phyloP scores from a whole-genome alignment of 2,329 filamentous ascomycete species.

The Colletotrichum sp. region DNA sequence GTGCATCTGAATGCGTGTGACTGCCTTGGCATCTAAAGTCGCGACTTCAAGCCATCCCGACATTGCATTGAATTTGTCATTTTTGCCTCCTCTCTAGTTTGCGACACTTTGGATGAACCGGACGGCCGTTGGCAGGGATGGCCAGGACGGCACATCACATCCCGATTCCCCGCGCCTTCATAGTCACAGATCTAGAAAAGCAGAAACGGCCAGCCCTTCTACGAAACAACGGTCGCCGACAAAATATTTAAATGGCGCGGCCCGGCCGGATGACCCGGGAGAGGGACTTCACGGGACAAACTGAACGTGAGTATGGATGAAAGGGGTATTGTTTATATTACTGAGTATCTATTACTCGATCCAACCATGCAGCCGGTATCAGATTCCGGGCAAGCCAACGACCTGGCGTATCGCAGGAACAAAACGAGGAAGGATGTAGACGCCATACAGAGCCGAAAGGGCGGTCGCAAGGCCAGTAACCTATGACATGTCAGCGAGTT shows the following conservation, averaged over 20 bases:
- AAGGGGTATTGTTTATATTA: not conserved
- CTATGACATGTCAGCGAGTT: conserved; percentile 38
- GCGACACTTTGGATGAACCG: not conserved
- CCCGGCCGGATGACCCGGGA: not conserved
- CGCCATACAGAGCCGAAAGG: conserved; percentile 48
- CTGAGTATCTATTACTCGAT: not conserved
- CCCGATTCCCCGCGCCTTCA: not conserved
- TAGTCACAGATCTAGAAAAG: not conserved
- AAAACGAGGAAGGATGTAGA: conserved; percentile 59
- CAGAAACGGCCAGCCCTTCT: not conserved
- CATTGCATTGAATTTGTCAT: not conserved
- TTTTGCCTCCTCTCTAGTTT: not conserved
- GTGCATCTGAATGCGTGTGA: not conserved
- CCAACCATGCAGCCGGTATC: conserved; percentile 12
- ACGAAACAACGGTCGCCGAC: not conserved
- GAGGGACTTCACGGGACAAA: not conserved
- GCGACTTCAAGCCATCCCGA: not conserved
- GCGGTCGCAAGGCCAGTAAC: conserved; percentile 60
- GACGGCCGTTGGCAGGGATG: not conserved
- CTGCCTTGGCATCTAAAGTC: not conserved
- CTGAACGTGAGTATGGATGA: not conserved
- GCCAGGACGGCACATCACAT: not conserved
- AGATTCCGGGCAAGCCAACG: conserved; percentile 59
- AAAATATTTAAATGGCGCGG: not conserved
- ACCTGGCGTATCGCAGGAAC: conserved; percentile 50